Evolutionary conservation across 1,284 basidiomycete genomes (phyloP), one percentile per base, ranked within the genome.

Genomic region (Trametes polyzona): DNA sequence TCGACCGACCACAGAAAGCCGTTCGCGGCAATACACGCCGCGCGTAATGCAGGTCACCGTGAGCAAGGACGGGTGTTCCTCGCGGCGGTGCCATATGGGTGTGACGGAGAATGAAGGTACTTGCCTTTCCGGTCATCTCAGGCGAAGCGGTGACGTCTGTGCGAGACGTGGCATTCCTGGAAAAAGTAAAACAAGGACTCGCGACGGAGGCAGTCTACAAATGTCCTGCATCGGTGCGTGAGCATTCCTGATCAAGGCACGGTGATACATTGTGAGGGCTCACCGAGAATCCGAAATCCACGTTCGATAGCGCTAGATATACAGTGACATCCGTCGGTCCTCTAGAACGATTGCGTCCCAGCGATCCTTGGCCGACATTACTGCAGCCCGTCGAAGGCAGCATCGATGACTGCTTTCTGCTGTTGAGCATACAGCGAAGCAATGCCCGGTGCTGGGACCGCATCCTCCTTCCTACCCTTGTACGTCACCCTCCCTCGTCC

Each of bases 361-460:
- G 46, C 46, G 29, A 26, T 16, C 23, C 42, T 8, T 16, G 17
- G 49, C 36, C 17, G 23, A 47, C 43, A 10, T 33, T 32, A 42
- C 46, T 55, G 32, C 32, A 63, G 35, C 24, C 61, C 52, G 17
- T 77, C 73, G 65, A 92, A 90, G 2, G 83, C 83, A 29, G 73
- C 74, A 29, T 80, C 78, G 19, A 91, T 58, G 29, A 94, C 77
- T 54, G 71, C 76, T 62, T 77, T 79, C 72, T 88, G 87, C 70
- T 95, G 88, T 14, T 61, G 73, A 58, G 77, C 78, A 73, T 93
- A 92, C 52, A 88, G 71, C 66, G 78, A 83, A 37, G 87, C 87
- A 55, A 88, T 83, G 0, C 91, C 93, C n/a, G 88, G 86, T 7
- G 86, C 93, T 32, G 91, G 88, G 10, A 94, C 77, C 6, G 89